These are phyloP conservation scores for Malassezia slooffiae DNA, from an alignment of 1,284 basidiomycete species.

Conservation along the genomic window DNA sequence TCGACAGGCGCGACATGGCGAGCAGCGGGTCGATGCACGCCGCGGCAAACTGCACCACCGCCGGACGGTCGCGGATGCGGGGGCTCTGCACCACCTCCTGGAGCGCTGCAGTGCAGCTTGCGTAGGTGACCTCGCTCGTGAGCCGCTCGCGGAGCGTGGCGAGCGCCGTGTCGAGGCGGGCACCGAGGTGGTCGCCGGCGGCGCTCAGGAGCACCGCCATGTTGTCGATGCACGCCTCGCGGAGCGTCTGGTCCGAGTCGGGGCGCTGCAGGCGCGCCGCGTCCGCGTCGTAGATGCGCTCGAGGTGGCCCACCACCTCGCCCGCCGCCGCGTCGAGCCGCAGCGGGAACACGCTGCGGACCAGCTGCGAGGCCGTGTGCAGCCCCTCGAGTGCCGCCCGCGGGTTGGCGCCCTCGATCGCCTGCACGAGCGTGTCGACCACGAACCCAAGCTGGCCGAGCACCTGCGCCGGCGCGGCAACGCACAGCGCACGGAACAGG, in stretches of 20 bases:
- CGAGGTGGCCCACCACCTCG: slow-evolving; percentile 3
- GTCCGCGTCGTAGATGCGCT: slow-evolving; percentile 61
- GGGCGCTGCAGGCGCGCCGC: slow-evolving; percentile 61
- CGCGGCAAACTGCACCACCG: neutral
- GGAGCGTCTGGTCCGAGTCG: slow-evolving; percentile 83
- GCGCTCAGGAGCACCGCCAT: slow-evolving; percentile 76
- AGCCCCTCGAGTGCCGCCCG: slow-evolving; percentile 54
- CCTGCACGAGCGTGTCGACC: slow-evolving; percentile 62
- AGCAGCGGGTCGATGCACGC: slow-evolving; percentile 3
- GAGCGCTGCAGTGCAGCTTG: slow-evolving; percentile 46
- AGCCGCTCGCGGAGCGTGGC: slow-evolving; percentile 68
- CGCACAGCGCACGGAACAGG: slow-evolving; percentile 1
- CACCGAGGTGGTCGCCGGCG: slow-evolving; percentile 59
- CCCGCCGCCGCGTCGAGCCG: slow-evolving; percentile 20
- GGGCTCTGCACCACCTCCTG: slow-evolving; percentile 49
- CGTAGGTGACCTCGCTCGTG: slow-evolving; percentile 52
- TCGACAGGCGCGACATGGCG: neutral
- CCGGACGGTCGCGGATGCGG: slow-evolving; percentile 55
- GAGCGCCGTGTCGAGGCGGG: slow-evolving; percentile 47
- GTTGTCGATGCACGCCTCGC: slow-evolving; percentile 66
- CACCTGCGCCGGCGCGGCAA: neutral
- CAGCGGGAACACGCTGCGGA: slow-evolving; percentile 46
- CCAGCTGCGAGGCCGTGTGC: slow-evolving; percentile 50
- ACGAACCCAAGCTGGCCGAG: slow-evolving; percentile 55
- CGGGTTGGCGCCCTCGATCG: slow-evolving; percentile 53